phyloP scores from a whole-genome alignment of 768 basidiomycete genomes.

The Mycena latifolia region DNA sequence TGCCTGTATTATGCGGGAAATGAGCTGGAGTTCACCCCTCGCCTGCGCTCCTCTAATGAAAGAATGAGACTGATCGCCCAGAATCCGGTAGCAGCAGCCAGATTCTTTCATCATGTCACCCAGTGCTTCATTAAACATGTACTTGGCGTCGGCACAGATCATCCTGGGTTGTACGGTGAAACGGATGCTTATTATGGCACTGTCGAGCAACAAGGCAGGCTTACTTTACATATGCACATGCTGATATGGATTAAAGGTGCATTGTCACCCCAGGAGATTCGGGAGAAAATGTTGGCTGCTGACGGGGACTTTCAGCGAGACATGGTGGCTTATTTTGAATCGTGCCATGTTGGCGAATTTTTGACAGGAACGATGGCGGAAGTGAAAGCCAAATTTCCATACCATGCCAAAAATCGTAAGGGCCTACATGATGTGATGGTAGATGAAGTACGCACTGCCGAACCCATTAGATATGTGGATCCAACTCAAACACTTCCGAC shows the following conservation, averaged over 20 bases:
- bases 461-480: constrained; percentile 30
- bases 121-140: constrained; percentile 47
- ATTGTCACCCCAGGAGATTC: constrained; percentile 45
- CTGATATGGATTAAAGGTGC: constrained; percentile 49
- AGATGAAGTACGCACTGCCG: background rate
- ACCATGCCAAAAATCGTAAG: background rate
- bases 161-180: constrained; percentile 44
- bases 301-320: constrained; percentile 42
- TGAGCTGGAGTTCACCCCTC: constrained; percentile 38
- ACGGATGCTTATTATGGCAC: constrained; percentile 52
- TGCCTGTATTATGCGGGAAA: constrained; percentile 49
- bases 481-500: constrained; percentile 41
- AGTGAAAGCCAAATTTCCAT: constrained; percentile 15
- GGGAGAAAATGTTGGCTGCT: constrained; percentile 40
- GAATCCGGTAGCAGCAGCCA: constrained; percentile 45
- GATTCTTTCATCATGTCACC: constrained; percentile 50
- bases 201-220: constrained; percentile 53
- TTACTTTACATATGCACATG: constrained; percentile 51
- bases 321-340: constrained; percentile 48
- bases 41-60: constrained; percentile 16
- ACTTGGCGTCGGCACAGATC: constrained; percentile 35
- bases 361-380: constrained; percentile 37
- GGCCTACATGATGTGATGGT: constrained; percentile 1
- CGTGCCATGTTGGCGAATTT: constrained; percentile 47
- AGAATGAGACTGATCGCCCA: constrained; percentile 25